Percentiles rank a stretch among this genome's conserved stretches.
Evolutionary conservation across 164 flowering plant species (phyloP).

Genomic region (Protea cynaroides): DNA sequence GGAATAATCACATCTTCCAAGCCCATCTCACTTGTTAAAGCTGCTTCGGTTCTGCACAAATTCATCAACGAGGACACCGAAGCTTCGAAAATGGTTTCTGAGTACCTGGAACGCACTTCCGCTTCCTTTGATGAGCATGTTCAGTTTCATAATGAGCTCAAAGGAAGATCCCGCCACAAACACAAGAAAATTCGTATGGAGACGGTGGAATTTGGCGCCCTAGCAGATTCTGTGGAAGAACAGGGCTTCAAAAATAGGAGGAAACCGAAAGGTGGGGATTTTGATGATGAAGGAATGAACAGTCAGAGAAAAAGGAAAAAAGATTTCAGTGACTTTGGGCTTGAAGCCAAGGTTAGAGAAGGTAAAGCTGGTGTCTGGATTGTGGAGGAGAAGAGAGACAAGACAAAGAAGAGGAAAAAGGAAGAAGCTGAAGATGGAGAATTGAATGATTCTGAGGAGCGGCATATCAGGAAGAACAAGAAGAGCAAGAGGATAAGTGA

Average conservation of each 20-base stretch:
- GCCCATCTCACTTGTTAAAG: slow-evolving; percentile 27
- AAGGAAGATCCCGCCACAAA: slow-evolving; percentile 1
- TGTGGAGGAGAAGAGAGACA: too few relatives aligned
- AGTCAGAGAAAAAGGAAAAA: not conserved
- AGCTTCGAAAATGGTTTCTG: slow-evolving; percentile 5
- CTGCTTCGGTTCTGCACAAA: slow-evolving; percentile 16
- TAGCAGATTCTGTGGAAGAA: not conserved
- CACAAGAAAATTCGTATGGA: not conserved
- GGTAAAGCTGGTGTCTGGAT: not conserved
- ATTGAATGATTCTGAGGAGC: not conserved
- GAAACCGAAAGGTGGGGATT: not conserved
- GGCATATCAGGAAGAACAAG: not conserved
- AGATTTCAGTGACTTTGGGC: not conserved
- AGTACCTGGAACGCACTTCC: not conserved
- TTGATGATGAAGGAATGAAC: not conserved
- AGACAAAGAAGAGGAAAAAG: not conserved
- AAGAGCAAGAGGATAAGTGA: not conserved
- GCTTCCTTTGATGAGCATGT: not conserved
- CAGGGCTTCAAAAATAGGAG: not conserved
- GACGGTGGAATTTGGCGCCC: not conserved
- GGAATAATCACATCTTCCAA: slow-evolving; percentile 18
- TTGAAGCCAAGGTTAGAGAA: not conserved
- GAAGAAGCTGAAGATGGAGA: not conserved
- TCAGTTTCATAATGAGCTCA: not conserved
- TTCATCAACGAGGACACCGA: slow-evolving; percentile 18